A percentile compares a stretch with the other conserved stretches of the same genome.
phyloP scores from a whole-genome alignment of 2,329 filamentous ascomycete genomes.

The Xylaria arbuscula region DNA sequence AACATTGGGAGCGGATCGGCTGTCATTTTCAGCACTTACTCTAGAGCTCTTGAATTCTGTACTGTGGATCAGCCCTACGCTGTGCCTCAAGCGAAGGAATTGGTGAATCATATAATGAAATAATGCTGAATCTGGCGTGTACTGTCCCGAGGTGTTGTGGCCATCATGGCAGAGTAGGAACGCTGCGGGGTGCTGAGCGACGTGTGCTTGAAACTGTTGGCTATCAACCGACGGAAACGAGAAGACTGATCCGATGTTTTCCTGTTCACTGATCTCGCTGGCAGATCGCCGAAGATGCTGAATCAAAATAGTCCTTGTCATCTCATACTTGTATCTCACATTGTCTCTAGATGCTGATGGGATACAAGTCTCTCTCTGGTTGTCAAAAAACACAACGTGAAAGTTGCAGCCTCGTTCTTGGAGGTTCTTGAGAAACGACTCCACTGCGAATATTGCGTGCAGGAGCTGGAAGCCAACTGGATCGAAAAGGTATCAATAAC shows the following conservation, averaged over 20 bases:
- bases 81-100: constrained; percentile 30
- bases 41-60: constrained; percentile 40
- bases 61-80: constrained; percentile 33
- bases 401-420: constrained; percentile 75
- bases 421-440: constrained; percentile 71
- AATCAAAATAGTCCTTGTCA: constrained; percentile 72
- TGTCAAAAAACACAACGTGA: constrained; percentile 75
- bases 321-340: constrained; percentile 62
- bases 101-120: constrained; percentile 38
- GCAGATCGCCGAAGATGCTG: constrained; percentile 63
- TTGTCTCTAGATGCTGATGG: constrained; percentile 54
- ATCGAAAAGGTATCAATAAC: constrained; percentile 7
- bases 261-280: constrained; percentile 28
- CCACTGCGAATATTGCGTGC: constrained; percentile 76
- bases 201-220: constrained; percentile 65
- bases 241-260: constrained; percentile 53
- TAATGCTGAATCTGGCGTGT: neutral
- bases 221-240: constrained; percentile 61
- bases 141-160: neutral
- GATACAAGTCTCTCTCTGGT: constrained; percentile 65
- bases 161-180: constrained; percentile 78
- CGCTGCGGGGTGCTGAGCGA: constrained; percentile 65
- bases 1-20: neutral
- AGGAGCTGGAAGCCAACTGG: constrained; percentile 69
- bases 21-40: constrained; percentile 24